Percentiles rank a stretch among this genome's conserved stretches.
phyloP scores from a whole-genome alignment of 306 rosid genomes.

The Prunus fruticosa region DNA sequence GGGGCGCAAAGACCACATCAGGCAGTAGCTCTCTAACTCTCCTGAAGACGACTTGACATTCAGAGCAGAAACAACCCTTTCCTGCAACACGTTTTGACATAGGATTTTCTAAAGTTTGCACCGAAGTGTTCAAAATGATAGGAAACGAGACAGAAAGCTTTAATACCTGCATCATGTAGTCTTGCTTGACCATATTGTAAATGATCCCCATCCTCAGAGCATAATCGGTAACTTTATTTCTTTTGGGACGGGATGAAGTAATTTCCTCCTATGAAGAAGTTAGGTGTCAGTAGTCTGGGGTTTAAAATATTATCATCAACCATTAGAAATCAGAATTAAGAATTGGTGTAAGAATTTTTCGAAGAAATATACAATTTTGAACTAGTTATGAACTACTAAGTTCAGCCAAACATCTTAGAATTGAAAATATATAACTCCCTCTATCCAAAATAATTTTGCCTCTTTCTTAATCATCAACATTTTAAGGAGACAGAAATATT shows the following conservation, averaged over 20 bases:
- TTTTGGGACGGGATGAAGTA: conserved; percentile 28
- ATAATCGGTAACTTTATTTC: conserved; percentile 35
- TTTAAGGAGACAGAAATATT: neutral
- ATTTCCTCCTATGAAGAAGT: conserved; percentile 39
- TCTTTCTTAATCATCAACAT: neutral
- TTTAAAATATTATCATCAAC: neutral
- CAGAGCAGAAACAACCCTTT: conserved; percentile 58
- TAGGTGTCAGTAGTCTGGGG: neutral
- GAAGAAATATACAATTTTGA: neutral
- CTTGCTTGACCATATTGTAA: conserved; percentile 66
- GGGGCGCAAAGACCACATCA: conserved; percentile 78
- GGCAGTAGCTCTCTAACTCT: conserved; percentile 67
- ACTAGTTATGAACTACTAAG: neutral
- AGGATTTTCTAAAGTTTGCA: neutral
- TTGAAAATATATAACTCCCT: neutral
- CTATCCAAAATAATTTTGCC: neutral
- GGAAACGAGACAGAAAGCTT: neutral
- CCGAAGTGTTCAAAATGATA: conserved; percentile 5
- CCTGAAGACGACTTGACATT: conserved; percentile 51
- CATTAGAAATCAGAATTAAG: neutral
- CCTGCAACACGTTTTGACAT: conserved; percentile 41
- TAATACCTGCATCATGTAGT: conserved; percentile 73
- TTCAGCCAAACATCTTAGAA: neutral
- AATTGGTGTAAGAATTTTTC: neutral
- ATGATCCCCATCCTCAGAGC: conserved; percentile 49